Base-by-base conservation (phyloP, 768 basidiomycete species). In the Lactarius tabidus region DNA sequence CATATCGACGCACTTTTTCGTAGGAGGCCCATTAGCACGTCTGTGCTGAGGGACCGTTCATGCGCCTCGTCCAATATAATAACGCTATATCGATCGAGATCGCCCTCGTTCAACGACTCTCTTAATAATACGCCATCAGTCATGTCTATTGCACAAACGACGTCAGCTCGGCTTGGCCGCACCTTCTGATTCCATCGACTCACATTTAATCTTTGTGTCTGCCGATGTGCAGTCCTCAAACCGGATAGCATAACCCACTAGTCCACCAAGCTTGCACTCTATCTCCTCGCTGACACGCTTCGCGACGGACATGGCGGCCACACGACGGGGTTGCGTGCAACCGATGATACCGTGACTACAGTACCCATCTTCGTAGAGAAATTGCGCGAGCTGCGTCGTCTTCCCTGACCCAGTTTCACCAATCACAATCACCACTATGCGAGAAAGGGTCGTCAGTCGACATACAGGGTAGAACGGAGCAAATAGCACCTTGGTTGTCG, bases 361-460 rank as follows among this genome's bases (percentile, higher is more conserved):
- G 75, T 96, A 99, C 0, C 97, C 97, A 67, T 99, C 97, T 74
- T 99, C 97, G 73, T 98, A 93, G 67, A 99, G 75, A 77, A 94
- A 99, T 73, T 99, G 97, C 0, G 92, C 80, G 7, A 99, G 79
- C 74, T 99, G 97, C 0, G 97, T 98, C 1, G 97, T 99, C 78
- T 99, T 99, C 7, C 97, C 97, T 0, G 96, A 98, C 12, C 97
- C 97, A n/a, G 97, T 99, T 77, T 99, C 97, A n/a, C 97, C 97
- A 45, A 99, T 91, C 43, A 98, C 93, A 63, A 99, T 86, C 55
- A 91, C 81, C 41, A 98, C 97, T 97, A 69, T 31, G 9, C 26
- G 35, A 5, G 23, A 58, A 17, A 54, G 26, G 57, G 23, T n/a
- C 17, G 8, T 63, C 58, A 55, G 54, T 33, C 35, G 18, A 23